Percentiles rank a stretch among this genome's conserved stretches.
These are phyloP conservation scores for Malassezia obtusa DNA, from an alignment of 1,284 basidiomycete genomes.

Conservation along the genomic window DNA sequence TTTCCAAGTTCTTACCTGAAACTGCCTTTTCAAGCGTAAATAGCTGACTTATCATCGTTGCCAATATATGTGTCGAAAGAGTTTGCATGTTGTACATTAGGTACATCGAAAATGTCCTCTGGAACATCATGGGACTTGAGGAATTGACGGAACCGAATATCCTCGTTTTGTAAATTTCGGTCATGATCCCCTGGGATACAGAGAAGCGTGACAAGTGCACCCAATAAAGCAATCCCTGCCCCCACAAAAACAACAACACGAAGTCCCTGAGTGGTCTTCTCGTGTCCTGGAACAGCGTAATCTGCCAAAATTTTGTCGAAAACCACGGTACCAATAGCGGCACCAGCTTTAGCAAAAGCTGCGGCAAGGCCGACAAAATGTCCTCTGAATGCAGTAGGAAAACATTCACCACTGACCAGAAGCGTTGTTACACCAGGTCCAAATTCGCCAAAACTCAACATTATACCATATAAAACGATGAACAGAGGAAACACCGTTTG, in stretches of 20 bases:
- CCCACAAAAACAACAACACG: constrained; percentile 36
- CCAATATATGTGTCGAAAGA: background rate
- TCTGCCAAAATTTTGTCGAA: constrained; percentile 2
- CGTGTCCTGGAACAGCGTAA: constrained; percentile 3
- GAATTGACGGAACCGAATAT: constrained; percentile 5
- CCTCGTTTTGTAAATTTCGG: constrained; percentile 7
- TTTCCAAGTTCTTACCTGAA: no score
- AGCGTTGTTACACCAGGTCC: background rate
- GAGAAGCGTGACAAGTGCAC: constrained; percentile 20
- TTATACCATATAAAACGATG: background rate
- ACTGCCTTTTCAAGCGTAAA: background rate
- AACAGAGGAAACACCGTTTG: background rate
- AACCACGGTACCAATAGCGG: background rate
- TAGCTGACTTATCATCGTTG: background rate
- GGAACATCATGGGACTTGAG: background rate
- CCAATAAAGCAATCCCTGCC: constrained; percentile 28
- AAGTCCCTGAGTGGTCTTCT: constrained; percentile 26
- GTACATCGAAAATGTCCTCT: background rate
- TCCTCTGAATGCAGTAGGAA: constrained; percentile 10
- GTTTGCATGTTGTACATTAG: background rate
- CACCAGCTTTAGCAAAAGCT: background rate
- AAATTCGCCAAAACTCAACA: background rate
- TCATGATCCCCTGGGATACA: constrained; percentile 24
- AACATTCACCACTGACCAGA: constrained; percentile 1
- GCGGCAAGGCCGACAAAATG: constrained; percentile 13